phyloP scores from a whole-genome alignment of 2,329 filamentous ascomycete genomes.

The Cytospora mali region DNA sequence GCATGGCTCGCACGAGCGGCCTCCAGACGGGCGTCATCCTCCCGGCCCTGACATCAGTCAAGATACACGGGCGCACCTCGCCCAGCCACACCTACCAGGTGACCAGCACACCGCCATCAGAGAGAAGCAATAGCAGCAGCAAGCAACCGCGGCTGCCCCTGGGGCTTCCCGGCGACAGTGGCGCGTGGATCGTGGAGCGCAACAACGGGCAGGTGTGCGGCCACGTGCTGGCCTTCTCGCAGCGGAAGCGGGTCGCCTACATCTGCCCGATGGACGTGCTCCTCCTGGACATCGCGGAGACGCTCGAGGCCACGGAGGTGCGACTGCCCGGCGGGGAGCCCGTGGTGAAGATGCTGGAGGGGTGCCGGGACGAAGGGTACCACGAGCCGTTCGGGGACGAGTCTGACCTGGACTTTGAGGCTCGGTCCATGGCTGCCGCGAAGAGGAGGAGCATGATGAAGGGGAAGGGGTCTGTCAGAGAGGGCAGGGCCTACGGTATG shows the following conservation, averaged over 20 bases:
- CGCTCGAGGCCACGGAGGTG: conserved; percentile 71
- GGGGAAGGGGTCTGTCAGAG: conserved; percentile 25
- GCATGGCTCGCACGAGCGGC: conserved; percentile 84
- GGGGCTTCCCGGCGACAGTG: conserved; percentile 83
- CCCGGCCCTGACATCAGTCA: conserved; percentile 78
- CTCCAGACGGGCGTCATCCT: conserved; percentile 78
- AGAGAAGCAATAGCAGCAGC: conserved; percentile 16
- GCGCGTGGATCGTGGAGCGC: conserved; percentile 89
- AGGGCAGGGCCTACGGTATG: neutral
- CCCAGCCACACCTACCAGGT: conserved; percentile 74
- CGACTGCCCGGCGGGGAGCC: conserved; percentile 65
- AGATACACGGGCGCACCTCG: conserved; percentile 80
- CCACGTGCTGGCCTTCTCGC: conserved; percentile 87
- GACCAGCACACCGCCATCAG: conserved; percentile 42
- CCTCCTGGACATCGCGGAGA: conserved; percentile 80
- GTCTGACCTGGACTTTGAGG: conserved; percentile 18
- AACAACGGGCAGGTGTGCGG: conserved; percentile 79
- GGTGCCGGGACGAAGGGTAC: conserved; percentile 66
- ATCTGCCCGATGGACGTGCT: conserved; percentile 95
- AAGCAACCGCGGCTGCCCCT: conserved; percentile 43
- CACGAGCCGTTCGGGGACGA: conserved; percentile 49
- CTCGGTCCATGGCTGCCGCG: conserved; percentile 25
- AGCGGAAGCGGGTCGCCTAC: conserved; percentile 79
- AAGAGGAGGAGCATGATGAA: conserved; percentile 26
- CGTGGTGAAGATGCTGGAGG: conserved; percentile 39